Percentiles rank a stretch among this genome's conserved stretches.
phyloP scores from a whole-genome alignment of 1,284 basidiomycete genomes.

The Cutaneotrichosporon sp. region DNA sequence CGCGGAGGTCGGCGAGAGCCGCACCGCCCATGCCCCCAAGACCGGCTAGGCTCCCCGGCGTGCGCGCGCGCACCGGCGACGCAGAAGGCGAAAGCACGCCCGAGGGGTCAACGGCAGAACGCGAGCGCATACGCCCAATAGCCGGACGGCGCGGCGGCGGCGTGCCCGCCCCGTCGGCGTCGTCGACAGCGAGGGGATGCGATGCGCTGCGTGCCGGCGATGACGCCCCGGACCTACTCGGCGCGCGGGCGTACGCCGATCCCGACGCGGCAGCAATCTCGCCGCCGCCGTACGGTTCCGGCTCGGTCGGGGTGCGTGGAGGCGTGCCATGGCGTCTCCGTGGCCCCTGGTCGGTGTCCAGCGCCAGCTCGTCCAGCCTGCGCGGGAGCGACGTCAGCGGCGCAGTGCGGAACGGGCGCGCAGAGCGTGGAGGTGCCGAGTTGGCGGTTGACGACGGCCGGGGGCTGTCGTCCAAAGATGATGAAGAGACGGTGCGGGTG shows the following conservation, averaged over 20 bases:
- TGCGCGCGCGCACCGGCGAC: background rate
- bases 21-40: background rate
- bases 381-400: background rate
- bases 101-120: background rate
- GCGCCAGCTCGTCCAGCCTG: too few relatives aligned
- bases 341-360: background rate
- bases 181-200: slow-evolving; percentile 10
- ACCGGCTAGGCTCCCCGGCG: background rate
- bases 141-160: background rate
- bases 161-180: background rate
- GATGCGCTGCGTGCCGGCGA: slow-evolving; percentile 1
- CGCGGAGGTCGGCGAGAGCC: slow-evolving; percentile 8
- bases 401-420: background rate
- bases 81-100: background rate
- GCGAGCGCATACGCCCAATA: background rate
- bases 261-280: background rate
- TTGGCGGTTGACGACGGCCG: too few relatives aligned
- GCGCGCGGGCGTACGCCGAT: background rate
- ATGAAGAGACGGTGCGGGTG: too few relatives aligned
- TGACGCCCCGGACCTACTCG: too few relatives aligned
- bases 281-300: background rate
- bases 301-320: background rate
- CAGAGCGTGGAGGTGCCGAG: background rate
- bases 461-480: too few relatives aligned
- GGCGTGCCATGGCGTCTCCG: background rate